Base-by-base conservation (phyloP, 1,284 basidiomycete species). In the Leccinum subspadiceum region DNA sequence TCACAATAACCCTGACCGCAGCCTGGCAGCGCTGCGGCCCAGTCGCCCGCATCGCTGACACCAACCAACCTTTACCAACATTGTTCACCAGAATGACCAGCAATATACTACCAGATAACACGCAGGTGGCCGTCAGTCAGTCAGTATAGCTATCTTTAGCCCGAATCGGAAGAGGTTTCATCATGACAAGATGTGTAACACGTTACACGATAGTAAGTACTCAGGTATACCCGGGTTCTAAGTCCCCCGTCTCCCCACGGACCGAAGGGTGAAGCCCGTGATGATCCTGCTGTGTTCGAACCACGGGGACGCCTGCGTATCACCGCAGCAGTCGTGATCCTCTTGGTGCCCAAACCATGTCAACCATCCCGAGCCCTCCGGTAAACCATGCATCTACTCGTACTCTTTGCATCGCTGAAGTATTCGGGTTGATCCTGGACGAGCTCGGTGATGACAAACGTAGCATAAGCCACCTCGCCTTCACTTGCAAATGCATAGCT, bases 351-450 rank as follows among this genome's bases (percentile, higher is more conserved):
- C 9, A 49, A 20, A 24, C 26, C 57, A 67, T 67, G 67, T 63
- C 39, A 39, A 4, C 39, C 17, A 17, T 7, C 41, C 26, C 3
- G 20, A 6, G 8, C 31, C 35, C 37, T 48, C 39, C 2, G 2
- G 15, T 4, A 51, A 46, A 15, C 13, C 15, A 57, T 53, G 49
- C 22, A 5, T 51, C 24, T 24, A 24, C 20, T 33, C 61, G 57
- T 37, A 62, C 68, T 17, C 54, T 68, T 15, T 66, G 58, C 50
- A 73, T 70, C 31, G 37, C 67, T 2, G 68, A 69, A 55, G 58
- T 69, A 26, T 49, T 73, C 55, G 62, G 68, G 41, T 69, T 70
- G 59, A 65, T 73, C 49, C 52, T 72, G 12, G 65, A 71, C 17
- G 57, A 72, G 5, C 63, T 73, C 12, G 58, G 53, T 41, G 54